Evolutionary conservation across 1,139 yeast species (phyloP).

Genomic region (Scheffersomyces cryptocercus): DNA sequence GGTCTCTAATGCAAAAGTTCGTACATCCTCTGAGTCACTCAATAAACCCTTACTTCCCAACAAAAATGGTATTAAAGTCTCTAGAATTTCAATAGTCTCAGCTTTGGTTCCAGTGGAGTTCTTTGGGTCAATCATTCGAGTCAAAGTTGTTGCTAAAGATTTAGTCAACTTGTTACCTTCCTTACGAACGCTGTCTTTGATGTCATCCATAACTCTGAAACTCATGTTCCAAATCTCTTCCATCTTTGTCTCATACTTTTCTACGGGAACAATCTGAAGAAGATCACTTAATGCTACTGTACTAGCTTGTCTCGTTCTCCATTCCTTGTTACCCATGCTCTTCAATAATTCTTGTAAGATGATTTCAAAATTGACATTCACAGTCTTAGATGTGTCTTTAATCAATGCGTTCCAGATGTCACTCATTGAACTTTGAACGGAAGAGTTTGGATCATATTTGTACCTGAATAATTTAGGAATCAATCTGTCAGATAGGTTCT

Average conservation of each 20-base stretch:
- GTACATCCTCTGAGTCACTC: slow-evolving; percentile 85
- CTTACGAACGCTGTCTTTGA: slow-evolving; percentile 87
- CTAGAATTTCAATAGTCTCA: slow-evolving; percentile 55
- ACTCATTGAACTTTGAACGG: slow-evolving; percentile 81
- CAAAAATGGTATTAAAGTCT: slow-evolving; percentile 72
- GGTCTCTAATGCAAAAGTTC: slow-evolving; percentile 73
- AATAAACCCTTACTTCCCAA: slow-evolving; percentile 77
- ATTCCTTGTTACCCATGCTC: slow-evolving; percentile 81
- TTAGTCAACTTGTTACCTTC: slow-evolving; percentile 76
- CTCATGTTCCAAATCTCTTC: slow-evolving; percentile 86
- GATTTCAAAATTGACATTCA: slow-evolving; percentile 53
- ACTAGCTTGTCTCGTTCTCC: slow-evolving; percentile 94
- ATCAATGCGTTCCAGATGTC: slow-evolving; percentile 84
- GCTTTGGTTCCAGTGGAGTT: slow-evolving; percentile 30
- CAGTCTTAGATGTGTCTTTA: slow-evolving; percentile 56
- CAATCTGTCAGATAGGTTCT: slow-evolving; percentile 55
- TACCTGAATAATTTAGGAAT: slow-evolving; percentile 85
- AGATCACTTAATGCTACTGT: slow-evolving; percentile 72
- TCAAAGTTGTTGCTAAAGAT: slow-evolving; percentile 63
- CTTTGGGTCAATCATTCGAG: slow-evolving; percentile 52
- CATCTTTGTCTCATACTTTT: slow-evolving; percentile 51
- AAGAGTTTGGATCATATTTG: slow-evolving; percentile 76
- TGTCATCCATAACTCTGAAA: slow-evolving; percentile 89
- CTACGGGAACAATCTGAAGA: slow-evolving; percentile 59
- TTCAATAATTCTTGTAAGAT: slow-evolving; percentile 66